Conservation (phyloP, 805 yeast genomes). For the Zygoascus bituminiphila region DNA sequence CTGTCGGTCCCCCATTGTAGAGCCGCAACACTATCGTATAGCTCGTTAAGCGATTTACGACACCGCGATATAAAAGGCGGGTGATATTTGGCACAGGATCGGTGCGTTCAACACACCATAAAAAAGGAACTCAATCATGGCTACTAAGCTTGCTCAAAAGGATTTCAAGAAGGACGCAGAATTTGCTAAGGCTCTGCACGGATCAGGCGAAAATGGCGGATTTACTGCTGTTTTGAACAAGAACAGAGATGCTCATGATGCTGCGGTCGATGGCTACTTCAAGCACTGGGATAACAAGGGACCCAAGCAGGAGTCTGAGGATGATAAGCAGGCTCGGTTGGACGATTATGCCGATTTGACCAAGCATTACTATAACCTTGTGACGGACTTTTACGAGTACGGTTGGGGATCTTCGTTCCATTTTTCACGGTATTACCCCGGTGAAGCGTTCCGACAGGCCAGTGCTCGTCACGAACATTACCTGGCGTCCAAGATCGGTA, state of each 20-base stretch:
- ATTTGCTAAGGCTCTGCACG: conserved; percentile 83
- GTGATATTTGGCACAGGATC: no score
- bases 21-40: neutral
- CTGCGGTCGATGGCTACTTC: conserved; percentile 84
- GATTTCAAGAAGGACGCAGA: conserved; percentile 52
- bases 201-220: conserved; percentile 62
- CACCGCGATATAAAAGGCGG: no score
- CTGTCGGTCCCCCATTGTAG: neutral
- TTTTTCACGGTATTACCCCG: conserved; percentile 86
- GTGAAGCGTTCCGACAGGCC: conserved; percentile 91
- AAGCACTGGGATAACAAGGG: conserved; percentile 95
- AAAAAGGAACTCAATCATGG: conserved; percentile 2
- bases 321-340: conserved; percentile 45
- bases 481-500: conserved; percentile 78
- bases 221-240: conserved; percentile 69
- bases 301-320: conserved; percentile 58
- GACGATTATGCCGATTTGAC: conserved; percentile 85
- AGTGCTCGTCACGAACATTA: conserved; percentile 93
- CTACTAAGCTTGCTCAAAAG: conserved; percentile 41
- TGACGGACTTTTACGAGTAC: conserved; percentile 93
- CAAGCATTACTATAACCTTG: conserved; percentile 92
- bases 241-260: conserved; percentile 68
- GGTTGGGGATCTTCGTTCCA: conserved; percentile 99
- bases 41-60: no score
- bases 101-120: neutral